Percentiles rank a stretch among this genome's conserved stretches.
phyloP scores from a whole-genome alignment of 768 basidiomycete species.

The Pulveroboletus sp. region DNA sequence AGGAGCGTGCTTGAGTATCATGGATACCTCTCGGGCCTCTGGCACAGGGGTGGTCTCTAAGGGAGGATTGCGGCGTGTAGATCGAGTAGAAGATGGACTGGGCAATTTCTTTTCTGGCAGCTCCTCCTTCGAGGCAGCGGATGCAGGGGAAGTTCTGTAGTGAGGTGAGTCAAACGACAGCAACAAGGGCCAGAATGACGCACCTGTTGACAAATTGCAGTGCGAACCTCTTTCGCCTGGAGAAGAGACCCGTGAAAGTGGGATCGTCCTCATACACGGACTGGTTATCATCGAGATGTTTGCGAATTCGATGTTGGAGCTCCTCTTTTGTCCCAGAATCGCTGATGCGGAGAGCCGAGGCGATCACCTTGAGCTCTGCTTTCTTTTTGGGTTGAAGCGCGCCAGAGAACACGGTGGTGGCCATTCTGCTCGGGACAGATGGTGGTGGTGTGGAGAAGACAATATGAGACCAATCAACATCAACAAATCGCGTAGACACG shows the following conservation, averaged over 20 bases:
- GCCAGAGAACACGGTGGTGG: slow-evolving; percentile 46
- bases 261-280: slow-evolving; percentile 54
- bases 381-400: slow-evolving; percentile 66
- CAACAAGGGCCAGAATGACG: slow-evolving; percentile 1
- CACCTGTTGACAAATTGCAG: slow-evolving; percentile 13
- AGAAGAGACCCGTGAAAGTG: slow-evolving; percentile 54
- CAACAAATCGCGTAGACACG: slow-evolving; percentile 28
- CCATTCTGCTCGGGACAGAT: slow-evolving; percentile 31
- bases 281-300: slow-evolving; percentile 57
- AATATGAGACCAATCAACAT: slow-evolving; percentile 26
- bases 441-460: slow-evolving; percentile 9
- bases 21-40: slow-evolving; percentile 50
- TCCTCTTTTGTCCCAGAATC: slow-evolving; percentile 64
- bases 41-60: slow-evolving; percentile 47
- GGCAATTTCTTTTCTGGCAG: slow-evolving; percentile 12
- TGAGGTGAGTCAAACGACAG: not conserved
- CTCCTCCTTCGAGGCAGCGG: slow-evolving; percentile 14
- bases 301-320: slow-evolving; percentile 58
- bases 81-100: slow-evolving; percentile 20
- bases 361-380: slow-evolving; percentile 61
- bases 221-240: slow-evolving; percentile 35
- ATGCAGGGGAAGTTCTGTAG: slow-evolving; percentile 13
- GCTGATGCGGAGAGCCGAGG: slow-evolving; percentile 48
- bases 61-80: slow-evolving; percentile 18
- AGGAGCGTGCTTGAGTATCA: slow-evolving; percentile 45